These are phyloP conservation scores for Ocimum tenuiflorum DNA, from an alignment of 257 asterid species.

Conservation along the genomic window DNA sequence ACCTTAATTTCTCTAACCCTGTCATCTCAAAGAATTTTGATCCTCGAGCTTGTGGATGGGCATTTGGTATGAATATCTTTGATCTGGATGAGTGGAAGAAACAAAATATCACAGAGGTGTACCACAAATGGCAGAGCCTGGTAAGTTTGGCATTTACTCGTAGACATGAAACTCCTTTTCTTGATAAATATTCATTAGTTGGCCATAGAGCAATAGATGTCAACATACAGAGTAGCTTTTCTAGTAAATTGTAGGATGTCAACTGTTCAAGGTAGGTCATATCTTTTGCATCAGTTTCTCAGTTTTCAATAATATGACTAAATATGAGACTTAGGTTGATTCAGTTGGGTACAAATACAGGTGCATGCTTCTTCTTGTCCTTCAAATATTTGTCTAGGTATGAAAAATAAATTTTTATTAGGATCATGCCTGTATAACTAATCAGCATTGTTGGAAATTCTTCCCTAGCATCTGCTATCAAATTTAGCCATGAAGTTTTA, in stretches of 20 bases:
- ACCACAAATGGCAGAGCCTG: conserved; percentile 54
- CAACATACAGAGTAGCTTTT: background rate
- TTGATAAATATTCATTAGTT: background rate
- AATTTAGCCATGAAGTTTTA: background rate
- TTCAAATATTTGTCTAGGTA: background rate
- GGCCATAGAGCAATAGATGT: too few species aligned
- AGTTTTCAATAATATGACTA: background rate
- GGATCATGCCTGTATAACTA: background rate
- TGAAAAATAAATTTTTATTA: background rate
- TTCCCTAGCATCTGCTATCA: background rate
- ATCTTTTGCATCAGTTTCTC: background rate
- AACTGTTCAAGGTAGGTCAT: background rate
- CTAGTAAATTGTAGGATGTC: background rate
- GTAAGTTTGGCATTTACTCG: conserved; percentile 24
- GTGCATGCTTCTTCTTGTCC: background rate
- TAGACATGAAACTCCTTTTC: background rate
- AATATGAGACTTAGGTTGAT: background rate
- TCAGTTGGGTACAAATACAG: background rate
- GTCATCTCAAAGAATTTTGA: conserved; percentile 36
- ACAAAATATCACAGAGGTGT: conserved; percentile 45
- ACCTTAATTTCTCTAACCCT: conserved; percentile 55
- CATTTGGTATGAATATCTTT: conserved; percentile 54
- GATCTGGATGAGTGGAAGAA: conserved; percentile 51
- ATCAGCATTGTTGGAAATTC: background rate
- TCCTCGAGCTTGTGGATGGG: conserved; percentile 61